phyloP scores from a whole-genome alignment of 352 stramenopile genomes.

The Saprolegnia parasitica region DNA sequence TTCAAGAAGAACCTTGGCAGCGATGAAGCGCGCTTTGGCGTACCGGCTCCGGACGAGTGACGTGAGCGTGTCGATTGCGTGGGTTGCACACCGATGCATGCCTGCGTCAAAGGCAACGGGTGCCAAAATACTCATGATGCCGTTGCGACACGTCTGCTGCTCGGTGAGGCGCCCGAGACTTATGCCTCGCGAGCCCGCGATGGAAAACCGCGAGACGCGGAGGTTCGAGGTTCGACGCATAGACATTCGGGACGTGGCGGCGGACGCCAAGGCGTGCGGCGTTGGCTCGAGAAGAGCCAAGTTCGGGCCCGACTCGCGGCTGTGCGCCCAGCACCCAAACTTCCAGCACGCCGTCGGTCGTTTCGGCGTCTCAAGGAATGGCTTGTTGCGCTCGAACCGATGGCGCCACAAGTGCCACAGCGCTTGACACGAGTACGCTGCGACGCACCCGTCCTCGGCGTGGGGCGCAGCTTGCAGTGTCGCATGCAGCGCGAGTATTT shows the following conservation, averaged over 20 bases:
- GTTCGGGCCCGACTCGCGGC: neutral
- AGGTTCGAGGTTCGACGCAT: neutral
- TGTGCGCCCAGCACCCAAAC: conserved; percentile 12
- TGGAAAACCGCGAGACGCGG: neutral
- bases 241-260: too few relatives aligned
- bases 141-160: neutral
- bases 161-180: neutral
- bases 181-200: neutral
- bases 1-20: conserved; percentile 5
- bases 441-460: neutral
- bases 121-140: neutral
- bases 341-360: neutral
- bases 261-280: too few relatives aligned
- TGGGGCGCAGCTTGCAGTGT: neutral
- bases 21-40: conserved; percentile 10
- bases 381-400: conserved; percentile 1
- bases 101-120: neutral
- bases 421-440: conserved; percentile 21
- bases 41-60: neutral
- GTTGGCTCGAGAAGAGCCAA: neutral
- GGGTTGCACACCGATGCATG: neutral
- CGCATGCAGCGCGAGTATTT: neutral
- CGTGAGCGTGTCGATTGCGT: neutral
- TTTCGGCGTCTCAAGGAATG: neutral
- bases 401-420: conserved; percentile 23